Conservation (phyloP, 2,329 filamentous ascomycete genomes). For the Rachicladosporium sp. region DNA sequence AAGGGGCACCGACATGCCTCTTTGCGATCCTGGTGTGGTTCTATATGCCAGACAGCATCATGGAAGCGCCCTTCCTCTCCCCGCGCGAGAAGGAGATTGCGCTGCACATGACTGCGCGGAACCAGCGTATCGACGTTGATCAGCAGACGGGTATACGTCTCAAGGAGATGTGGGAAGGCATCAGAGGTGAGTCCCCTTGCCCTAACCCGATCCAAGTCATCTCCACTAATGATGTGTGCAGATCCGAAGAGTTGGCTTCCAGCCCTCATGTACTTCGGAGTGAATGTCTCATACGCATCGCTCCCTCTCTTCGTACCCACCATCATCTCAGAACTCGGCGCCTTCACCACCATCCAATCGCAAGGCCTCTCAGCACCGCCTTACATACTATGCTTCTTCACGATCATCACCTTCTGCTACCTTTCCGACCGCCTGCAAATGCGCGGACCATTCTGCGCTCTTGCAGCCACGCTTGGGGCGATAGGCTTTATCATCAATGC, state of each 20-base stretch:
- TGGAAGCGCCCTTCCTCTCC: conserved; percentile 40
- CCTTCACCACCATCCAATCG: conserved; percentile 50
- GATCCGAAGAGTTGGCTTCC: conserved; percentile 19
- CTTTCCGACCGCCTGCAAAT: conserved; percentile 26
- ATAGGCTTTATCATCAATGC: conserved; percentile 31
- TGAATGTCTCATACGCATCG: conserved; percentile 53
- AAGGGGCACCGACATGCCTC: conserved; percentile 48
- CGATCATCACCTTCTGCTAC: conserved; percentile 25
- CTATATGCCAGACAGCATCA: conserved; percentile 39
- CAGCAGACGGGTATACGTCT: conserved; percentile 33
- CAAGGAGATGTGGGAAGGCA: conserved; percentile 35
- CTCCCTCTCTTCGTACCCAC: conserved; percentile 33
- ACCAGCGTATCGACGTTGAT: conserved; percentile 9
- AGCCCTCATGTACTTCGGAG: conserved; percentile 44
- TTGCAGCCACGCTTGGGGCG: conserved; percentile 25
- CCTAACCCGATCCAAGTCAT: too few relatives aligned
- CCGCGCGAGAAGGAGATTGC: conserved; percentile 48
- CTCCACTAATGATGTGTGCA: too few relatives aligned
- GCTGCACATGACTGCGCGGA: conserved; percentile 22
- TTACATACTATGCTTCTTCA: conserved; percentile 29
- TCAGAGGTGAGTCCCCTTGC: too few relatives aligned
- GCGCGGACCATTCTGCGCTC: conserved; percentile 28
- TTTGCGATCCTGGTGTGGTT: conserved; percentile 44
- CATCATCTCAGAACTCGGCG: conserved; percentile 45
- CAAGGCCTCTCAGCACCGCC: conserved; percentile 59